phyloP scores from a whole-genome alignment of 2,329 filamentous ascomycete genomes.

The Sporothrix curviconia region DNA sequence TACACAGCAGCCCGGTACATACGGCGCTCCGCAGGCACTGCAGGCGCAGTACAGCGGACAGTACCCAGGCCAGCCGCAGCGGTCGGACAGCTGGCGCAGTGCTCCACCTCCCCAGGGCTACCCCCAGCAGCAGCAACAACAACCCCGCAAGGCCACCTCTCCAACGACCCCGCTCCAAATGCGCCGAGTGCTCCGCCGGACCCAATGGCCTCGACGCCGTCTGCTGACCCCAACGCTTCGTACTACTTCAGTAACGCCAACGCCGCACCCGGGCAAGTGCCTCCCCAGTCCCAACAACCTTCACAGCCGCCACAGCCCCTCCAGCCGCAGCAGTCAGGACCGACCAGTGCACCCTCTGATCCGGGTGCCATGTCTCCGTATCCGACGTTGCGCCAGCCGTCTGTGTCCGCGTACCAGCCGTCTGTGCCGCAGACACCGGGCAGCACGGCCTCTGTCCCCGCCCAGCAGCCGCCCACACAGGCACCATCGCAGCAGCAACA shows the following conservation, averaged over 20 bases:
- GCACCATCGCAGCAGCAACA: background rate
- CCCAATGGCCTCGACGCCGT: conserved; percentile 27
- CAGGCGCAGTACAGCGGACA: conserved; percentile 39
- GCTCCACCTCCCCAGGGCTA: conserved; percentile 32
- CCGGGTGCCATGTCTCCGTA: conserved; percentile 41
- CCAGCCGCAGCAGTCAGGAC: conserved; percentile 30
- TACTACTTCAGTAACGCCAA: conserved; percentile 51
- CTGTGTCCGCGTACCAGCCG: conserved; percentile 39
- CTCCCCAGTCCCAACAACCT: conserved; percentile 29
- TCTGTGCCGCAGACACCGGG: conserved; percentile 37
- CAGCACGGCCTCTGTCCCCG: conserved; percentile 27
- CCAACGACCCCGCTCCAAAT: background rate
- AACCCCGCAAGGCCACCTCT: conserved; percentile 6
- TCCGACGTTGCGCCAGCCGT: conserved; percentile 43
- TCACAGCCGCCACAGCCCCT: conserved; percentile 24
- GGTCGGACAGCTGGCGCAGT: conserved; percentile 46
- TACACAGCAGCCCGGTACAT: conserved; percentile 49
- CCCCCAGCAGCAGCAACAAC: conserved; percentile 8
- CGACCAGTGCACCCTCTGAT: conserved; percentile 37
- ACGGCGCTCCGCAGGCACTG: conserved; percentile 35
- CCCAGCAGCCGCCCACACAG: conserved; percentile 23
- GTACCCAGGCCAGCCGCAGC: conserved; percentile 42
- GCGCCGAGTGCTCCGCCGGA: conserved; percentile 25
- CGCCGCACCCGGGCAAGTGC: conserved; percentile 22
- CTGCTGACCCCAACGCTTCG: conserved; percentile 46